Conservation (phyloP, 2,329 filamentous ascomycete species). For the Bertia moriformis region DNA sequence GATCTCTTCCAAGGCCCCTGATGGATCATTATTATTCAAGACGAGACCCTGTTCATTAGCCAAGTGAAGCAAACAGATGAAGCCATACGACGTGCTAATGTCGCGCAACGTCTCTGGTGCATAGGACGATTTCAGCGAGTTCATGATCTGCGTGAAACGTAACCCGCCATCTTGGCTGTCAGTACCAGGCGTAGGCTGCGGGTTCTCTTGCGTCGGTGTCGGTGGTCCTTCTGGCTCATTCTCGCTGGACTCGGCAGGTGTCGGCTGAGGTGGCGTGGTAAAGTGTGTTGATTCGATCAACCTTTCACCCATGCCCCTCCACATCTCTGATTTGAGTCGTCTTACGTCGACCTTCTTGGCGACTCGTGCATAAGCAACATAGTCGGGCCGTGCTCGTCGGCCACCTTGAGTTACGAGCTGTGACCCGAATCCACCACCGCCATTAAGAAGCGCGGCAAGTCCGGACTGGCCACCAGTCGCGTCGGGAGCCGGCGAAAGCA, state of each 20-base stretch:
- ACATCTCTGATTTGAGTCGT: conserved; percentile 49
- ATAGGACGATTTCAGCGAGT: not conserved
- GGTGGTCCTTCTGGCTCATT: conserved; percentile 6
- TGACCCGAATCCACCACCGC: conserved; percentile 37
- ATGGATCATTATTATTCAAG: conserved; percentile 29
- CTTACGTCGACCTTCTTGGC: conserved; percentile 56
- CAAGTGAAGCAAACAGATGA: conserved; percentile 67
- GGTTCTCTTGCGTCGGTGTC: conserved; percentile 9
- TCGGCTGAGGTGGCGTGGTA: too few species aligned
- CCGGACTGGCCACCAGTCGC: conserved; percentile 14
- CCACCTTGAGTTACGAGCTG: conserved; percentile 47
- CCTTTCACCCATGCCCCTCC: conserved; percentile 40
- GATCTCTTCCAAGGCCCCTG: not conserved
- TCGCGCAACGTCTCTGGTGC: not conserved
- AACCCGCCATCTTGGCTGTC: not conserved
- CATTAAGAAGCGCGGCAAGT: not conserved
- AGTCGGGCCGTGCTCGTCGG: conserved; percentile 41
- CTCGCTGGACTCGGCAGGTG: conserved; percentile 10
- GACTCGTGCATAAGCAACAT: conserved; percentile 49
- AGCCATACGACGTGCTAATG: conserved; percentile 43
- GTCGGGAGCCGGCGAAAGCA: conserved; percentile 23
- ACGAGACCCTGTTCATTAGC: conserved; percentile 65
- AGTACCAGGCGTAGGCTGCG: conserved; percentile 25
- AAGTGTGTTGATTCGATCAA: conserved; percentile 16
- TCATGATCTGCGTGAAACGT: conserved; percentile 1